Percentiles rank a stretch among this genome's conserved stretches.
Evolutionary conservation across 2,329 filamentous ascomycete genomes (phyloP).

Genomic region (Cordyceps farinosa): DNA sequence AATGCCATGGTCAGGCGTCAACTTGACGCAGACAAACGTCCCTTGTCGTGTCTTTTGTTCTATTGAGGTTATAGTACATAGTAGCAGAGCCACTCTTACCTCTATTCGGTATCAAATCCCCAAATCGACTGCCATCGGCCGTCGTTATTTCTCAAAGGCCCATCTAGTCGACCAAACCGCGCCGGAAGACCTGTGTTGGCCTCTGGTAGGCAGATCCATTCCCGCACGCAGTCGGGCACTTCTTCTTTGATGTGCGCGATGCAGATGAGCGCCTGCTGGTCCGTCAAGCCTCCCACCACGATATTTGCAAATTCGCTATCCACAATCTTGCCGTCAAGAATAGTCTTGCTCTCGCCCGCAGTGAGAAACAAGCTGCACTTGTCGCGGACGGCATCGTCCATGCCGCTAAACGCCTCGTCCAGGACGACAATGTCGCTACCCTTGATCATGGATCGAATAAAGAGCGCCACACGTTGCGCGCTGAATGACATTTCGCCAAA

Average conservation of each 20-base stretch:
- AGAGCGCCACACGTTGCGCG: conserved; percentile 78
- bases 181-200: conserved; percentile 59
- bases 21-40: background rate
- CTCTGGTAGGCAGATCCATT: conserved; percentile 85
- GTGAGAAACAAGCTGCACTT: conserved; percentile 81
- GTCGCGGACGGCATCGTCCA: conserved; percentile 77
- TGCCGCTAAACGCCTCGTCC: conserved; percentile 84
- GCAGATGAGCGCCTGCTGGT: conserved; percentile 79
- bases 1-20: background rate
- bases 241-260: conserved; percentile 91
- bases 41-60: background rate
- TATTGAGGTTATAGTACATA: background rate
- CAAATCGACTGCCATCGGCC: conserved; percentile 64
- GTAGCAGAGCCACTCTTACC: background rate
- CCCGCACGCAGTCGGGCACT: conserved; percentile 75
- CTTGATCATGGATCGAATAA: conserved; percentile 78
- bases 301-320: conserved; percentile 47
- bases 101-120: conserved; percentile 36
- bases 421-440: conserved; percentile 77
- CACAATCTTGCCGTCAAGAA: conserved; percentile 35
- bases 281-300: conserved; percentile 58
- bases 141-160: conserved; percentile 55
- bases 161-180: conserved; percentile 61
- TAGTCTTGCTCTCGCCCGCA: conserved; percentile 52
- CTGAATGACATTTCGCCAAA: conserved; percentile 78